Percentiles rank a stretch among this genome's conserved stretches.
These are phyloP conservation scores for Beta corolliflora DNA, from an alignment of 179 eudicot species.

Conservation along the genomic window DNA sequence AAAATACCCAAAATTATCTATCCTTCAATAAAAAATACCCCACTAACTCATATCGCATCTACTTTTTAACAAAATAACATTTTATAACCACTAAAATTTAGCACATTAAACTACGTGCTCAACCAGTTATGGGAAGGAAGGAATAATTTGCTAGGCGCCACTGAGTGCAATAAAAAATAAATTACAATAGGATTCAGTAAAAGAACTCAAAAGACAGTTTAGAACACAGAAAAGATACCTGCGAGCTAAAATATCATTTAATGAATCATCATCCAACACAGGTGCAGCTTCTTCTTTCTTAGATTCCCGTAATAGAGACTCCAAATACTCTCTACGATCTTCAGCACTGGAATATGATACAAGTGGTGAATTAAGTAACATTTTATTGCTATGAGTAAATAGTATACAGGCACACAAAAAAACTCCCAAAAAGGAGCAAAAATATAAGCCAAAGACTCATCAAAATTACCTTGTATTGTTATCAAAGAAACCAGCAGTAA, in stretches of 20 bases:
- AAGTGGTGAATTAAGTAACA: not conserved
- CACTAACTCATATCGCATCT: too few relatives aligned
- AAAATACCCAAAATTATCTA: too few relatives aligned
- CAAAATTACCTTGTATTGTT: conserved; percentile 81
- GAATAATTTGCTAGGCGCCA: not conserved
- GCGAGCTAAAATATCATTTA: conserved; percentile 92
- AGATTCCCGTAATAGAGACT: conserved; percentile 86
- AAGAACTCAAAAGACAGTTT: not conserved
- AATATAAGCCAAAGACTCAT: not conserved
- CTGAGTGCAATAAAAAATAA: not conserved
- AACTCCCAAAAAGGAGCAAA: not conserved
- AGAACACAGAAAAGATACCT: conserved; percentile 45
- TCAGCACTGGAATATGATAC: conserved; percentile 67
- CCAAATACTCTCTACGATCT: conserved; percentile 98
- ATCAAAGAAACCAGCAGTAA: conserved; percentile 99
- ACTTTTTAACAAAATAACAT: too few relatives aligned
- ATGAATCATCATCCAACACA: conserved; percentile 87
- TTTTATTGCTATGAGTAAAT: not conserved
- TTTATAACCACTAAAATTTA: too few relatives aligned
- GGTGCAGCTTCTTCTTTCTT: conserved; percentile 99
- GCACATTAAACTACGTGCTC: too few relatives aligned
- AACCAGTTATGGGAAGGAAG: too few relatives aligned
- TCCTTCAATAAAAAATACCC: too few relatives aligned
- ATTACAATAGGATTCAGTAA: not conserved
- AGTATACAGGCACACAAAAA: not conserved